A percentile compares a stretch with the other conserved stretches of the same genome.
Evolutionary conservation across 192 early-diverging fungal genomes (phyloP).

Genomic region (Thoreauomyces humboldtii): DNA sequence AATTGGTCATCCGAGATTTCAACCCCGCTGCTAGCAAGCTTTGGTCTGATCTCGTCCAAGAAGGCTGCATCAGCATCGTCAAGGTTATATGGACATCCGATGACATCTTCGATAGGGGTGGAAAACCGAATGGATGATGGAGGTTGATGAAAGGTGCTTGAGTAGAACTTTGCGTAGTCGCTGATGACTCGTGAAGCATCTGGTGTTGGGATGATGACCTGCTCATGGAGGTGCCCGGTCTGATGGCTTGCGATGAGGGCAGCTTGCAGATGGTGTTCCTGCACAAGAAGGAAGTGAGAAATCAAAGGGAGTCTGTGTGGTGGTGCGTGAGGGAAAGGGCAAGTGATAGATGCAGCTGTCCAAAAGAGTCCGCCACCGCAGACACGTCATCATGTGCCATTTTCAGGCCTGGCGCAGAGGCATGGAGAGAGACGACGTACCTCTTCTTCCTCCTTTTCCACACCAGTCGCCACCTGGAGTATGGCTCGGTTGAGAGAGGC

Average conservation of each 20-base stretch:
- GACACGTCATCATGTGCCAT: slow-evolving; percentile 1
- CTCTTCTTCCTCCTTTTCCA: slow-evolving; percentile 97
- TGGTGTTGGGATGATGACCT: slow-evolving; percentile 85
- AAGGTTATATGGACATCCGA: slow-evolving; percentile 84
- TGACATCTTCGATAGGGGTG: slow-evolving; percentile 80
- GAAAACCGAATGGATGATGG: slow-evolving; percentile 83
- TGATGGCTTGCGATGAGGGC: slow-evolving; percentile 74
- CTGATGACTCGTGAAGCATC: slow-evolving; percentile 73
- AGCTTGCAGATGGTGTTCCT: slow-evolving; percentile 94
- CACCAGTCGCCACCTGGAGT: slow-evolving; percentile 82
- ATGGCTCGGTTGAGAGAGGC: slow-evolving; percentile 63
- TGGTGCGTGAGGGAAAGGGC: too few relatives aligned
- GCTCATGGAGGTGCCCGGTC: slow-evolving; percentile 47
- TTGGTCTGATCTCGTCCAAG: too few relatives aligned
- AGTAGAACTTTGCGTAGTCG: slow-evolving; percentile 71
- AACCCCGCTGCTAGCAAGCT: too few relatives aligned
- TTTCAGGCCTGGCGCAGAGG: neutral
- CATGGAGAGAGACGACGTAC: slow-evolving; percentile 41
- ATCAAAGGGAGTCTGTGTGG: neutral
- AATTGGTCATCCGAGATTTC: slow-evolving; percentile 76
- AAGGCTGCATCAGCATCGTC: slow-evolving; percentile 83
- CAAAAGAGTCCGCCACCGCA: neutral
- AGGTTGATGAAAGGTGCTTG: slow-evolving; percentile 63
- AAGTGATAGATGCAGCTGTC: neutral
- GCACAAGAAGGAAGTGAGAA: neutral